Evolutionary conservation across 2,329 filamentous ascomycete species (phyloP).

Genomic region (Setomelanomma holmii): DNA sequence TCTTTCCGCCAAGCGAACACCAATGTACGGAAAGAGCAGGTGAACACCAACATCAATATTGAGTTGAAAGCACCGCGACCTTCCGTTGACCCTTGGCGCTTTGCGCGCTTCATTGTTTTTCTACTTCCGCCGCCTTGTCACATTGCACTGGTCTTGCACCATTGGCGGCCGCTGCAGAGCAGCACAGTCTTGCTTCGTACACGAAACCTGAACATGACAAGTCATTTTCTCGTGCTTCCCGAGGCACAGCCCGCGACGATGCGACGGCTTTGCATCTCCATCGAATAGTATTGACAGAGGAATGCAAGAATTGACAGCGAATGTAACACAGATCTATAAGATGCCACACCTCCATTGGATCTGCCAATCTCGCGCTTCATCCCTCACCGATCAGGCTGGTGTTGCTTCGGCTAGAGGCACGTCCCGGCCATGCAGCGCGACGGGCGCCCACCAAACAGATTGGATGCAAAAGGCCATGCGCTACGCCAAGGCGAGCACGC

Average conservation of each 20-base stretch:
- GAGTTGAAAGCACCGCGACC: too few relatives aligned
- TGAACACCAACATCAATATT: background rate
- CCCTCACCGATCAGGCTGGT: slow-evolving; percentile 17
- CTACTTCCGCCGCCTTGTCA: background rate
- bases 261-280: background rate
- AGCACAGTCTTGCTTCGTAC: background rate
- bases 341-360: slow-evolving; percentile 5
- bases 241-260: background rate
- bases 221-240: background rate
- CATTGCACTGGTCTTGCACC: background rate
- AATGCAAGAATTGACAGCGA: slow-evolving; percentile 4
- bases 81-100: too few relatives aligned
- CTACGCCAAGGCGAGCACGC: slow-evolving; percentile 6
- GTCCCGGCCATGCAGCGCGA: slow-evolving; percentile 15
- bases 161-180: background rate
- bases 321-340: slow-evolving; percentile 10
- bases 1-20: background rate
- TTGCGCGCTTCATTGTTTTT: background rate
- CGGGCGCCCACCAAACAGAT: background rate
- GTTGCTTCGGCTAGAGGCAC: slow-evolving; percentile 24
- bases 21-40: background rate
- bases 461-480: slow-evolving; percentile 3
- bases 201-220: background rate
- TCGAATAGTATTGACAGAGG: slow-evolving; percentile 8
- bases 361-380: slow-evolving; percentile 13